Evolutionary conservation across 2,329 filamentous ascomycete species (phyloP).

Genomic region (Fusarium longipes): DNA sequence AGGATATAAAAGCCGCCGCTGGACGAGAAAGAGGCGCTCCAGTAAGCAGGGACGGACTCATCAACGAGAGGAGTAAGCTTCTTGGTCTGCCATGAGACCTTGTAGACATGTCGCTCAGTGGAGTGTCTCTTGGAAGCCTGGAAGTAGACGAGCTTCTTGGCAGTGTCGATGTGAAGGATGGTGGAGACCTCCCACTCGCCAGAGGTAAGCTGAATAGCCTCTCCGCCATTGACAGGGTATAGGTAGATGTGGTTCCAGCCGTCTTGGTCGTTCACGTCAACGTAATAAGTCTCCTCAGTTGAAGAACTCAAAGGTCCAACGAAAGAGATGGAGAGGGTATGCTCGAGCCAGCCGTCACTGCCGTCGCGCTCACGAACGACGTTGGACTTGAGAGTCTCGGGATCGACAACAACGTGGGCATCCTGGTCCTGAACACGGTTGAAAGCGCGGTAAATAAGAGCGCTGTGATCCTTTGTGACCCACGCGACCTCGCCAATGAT

Average conservation of each 20-base stretch:
- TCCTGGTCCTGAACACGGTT: constrained; percentile 76
- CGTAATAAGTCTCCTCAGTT: constrained; percentile 62
- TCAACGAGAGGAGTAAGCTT: constrained; percentile 71
- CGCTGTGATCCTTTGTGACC: constrained; percentile 71
- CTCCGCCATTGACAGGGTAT: constrained; percentile 66
- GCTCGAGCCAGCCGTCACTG: constrained; percentile 71
- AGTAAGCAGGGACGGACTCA: constrained; percentile 67
- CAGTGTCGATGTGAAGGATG: constrained; percentile 69
- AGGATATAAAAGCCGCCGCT: constrained; percentile 73
- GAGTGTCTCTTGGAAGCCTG: constrained; percentile 72
- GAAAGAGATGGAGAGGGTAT: constrained; percentile 66
- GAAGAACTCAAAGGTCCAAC: constrained; percentile 59
- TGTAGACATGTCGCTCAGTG: constrained; percentile 75
- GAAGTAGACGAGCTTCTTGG: constrained; percentile 70
- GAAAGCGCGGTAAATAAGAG: constrained; percentile 72
- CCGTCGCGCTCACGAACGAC: constrained; percentile 68
- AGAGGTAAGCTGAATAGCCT: constrained; percentile 67
- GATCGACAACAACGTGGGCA: constrained; percentile 70
- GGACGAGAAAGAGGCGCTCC: constrained; percentile 73
- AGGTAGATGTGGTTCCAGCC: constrained; percentile 79
- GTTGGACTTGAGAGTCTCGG: constrained; percentile 57
- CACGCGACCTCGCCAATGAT: constrained; percentile 76
- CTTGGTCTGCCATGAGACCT: constrained; percentile 67
- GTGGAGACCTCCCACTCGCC: constrained; percentile 74
- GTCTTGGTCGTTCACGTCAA: constrained; percentile 73